Evolutionary conservation across 352 stramenopile species (phyloP), one percentile per base, ranked within the genome.

Genomic region (Phytophthora pisi): DNA sequence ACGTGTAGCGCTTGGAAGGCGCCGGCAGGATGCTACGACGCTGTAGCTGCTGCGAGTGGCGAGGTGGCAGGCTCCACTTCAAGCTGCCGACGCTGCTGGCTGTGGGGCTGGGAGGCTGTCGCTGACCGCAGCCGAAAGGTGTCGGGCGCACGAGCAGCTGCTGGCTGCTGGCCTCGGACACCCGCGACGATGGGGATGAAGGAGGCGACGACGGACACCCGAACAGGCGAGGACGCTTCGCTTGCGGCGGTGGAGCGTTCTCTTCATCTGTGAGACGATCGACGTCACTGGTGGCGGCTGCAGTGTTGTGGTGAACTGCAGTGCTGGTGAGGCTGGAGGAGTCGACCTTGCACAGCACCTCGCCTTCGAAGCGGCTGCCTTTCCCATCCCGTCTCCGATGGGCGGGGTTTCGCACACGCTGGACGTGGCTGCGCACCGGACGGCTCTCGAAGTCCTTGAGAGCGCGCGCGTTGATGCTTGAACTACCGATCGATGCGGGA

Each of bases 331-430:
- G 31, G 34, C n/a, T 72, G 18, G 72, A 51, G 15, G 55, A 42
- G 13, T 87, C 78, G 1, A 90, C 78, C 28, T 67, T 78, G 40
- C 82, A 91, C 3, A 79, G 58, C 2, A 93, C 81, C 40, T 93
- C 82, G 4, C 85, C 85, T 31, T 89, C 78, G 45, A 93, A 93
- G 0, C 85, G 82, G 31, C 85, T 93, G 9, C 78, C 75, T 57
- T 85, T 75, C 7, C 82, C 75, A 15, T 85, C 76, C 49, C 85
- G 68, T 61, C 74, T 66, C 34, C 85, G 70, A 49, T 90, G 84
- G 1, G 57, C 52, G 10, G 82, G 81, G 52, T 91, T 86, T 47
- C 78, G 76, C 15, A 90, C 72, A 30, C 79, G 75, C 63, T 87
- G 88, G 13, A 80, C 43, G 15, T 60, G 75, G 36, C 70, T 59